Evolutionary conservation across 306 rosid genomes (phyloP).

Genomic region (Vigna angularis): DNA sequence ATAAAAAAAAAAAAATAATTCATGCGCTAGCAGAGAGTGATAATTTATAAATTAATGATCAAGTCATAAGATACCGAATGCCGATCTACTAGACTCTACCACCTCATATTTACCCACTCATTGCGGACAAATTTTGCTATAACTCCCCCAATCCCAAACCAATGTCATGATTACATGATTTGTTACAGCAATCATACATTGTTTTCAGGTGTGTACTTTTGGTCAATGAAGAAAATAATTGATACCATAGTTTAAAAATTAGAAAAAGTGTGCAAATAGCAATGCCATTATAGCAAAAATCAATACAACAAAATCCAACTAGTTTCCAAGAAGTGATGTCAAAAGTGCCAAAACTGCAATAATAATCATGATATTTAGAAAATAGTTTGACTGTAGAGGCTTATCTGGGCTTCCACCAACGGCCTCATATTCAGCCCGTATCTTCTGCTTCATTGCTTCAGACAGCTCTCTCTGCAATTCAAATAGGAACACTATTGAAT

Average conservation of each 20-base stretch:
- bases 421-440: conserved; percentile 82
- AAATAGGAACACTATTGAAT: conserved; percentile 79
- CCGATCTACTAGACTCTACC: conserved; percentile 10
- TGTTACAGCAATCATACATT: conserved; percentile 13
- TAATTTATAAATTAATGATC: neutral
- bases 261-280: conserved; percentile 23
- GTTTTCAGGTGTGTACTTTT: neutral
- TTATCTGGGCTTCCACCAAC: conserved; percentile 93
- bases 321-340: conserved; percentile 81
- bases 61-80: neutral
- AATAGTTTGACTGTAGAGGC: conserved; percentile 80
- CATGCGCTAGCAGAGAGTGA: neutral
- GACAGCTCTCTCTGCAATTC: conserved; percentile 94
- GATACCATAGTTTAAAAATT: conserved; percentile 5
- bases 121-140: conserved; percentile 20
- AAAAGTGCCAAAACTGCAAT: conserved; percentile 82
- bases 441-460: conserved; percentile 82
- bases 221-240: conserved; percentile 15
- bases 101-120: conserved; percentile 2
- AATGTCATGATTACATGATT: neutral
- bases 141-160: neutral
- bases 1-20: neutral
- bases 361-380: conserved; percentile 75
- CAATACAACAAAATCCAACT: conserved; percentile 35
- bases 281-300: conserved; percentile 38